Base-by-base conservation (phyloP, 1,284 basidiomycete genomes). In the Sporisorium iseilematis-ciliati region DNA sequence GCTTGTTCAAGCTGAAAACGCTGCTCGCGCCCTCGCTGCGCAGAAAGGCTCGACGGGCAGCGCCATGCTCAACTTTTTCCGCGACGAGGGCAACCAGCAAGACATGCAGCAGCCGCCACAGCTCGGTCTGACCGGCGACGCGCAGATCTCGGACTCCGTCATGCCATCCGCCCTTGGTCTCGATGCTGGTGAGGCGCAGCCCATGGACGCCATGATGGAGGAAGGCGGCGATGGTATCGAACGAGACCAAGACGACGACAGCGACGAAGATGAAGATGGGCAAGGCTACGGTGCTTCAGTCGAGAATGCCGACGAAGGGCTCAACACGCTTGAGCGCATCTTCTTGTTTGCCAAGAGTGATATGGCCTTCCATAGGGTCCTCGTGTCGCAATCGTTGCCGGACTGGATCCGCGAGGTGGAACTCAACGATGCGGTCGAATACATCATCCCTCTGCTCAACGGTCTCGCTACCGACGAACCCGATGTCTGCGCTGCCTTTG, bases 381-480 rank as follows among this genome's bases (percentile, higher is more conserved):
- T 92, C 85, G 95, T 97, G 77, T 81, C 84, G 35, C 80, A 81
- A 16, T 84, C 78, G 35, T 71, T 85, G 20, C 73, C 80, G 0
- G 82, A 84, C 25, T 85, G 84, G 84, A 83, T 85, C 48, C 65
- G 71, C 14, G 84, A 84, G 11, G 81, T 85, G 55, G 89, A 92
- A 29, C 91, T 96, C 2, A 90, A 90, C 71, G 96, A 98, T 79
- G 94, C 94, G 3, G 91, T 95, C 78, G 93, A 95, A 85, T 99
- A 97, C 84, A 93, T 99, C 54, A 88, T 97, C 14, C 95, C 95
- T 1, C 89, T 97, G 20, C 89, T 99, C 65, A 92, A 91, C 57
- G 90, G 90, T 25, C 90, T 98, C 33, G 94, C 93, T 3, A 91
- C 92, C 85, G 95, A 98, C 82, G 95, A 97, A 75, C 93, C 96